Evolutionary conservation across 1,139 yeast species (phyloP).

Genomic region (Geotrichum macrosporum): DNA sequence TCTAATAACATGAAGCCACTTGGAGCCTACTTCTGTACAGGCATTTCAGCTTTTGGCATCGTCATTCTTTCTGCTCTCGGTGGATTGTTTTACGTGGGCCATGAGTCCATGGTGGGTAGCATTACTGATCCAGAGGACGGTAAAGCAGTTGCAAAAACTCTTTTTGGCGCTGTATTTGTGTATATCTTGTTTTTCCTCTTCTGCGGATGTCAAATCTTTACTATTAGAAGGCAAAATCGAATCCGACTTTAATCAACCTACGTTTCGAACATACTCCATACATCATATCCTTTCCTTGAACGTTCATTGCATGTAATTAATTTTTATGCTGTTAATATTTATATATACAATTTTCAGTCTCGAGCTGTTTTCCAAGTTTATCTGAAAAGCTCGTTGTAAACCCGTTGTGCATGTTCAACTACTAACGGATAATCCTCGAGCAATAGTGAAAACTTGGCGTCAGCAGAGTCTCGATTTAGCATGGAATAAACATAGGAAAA

Average conservation of each 20-base stretch:
- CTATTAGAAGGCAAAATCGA: slow-evolving; percentile 58
- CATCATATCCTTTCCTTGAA: no score
- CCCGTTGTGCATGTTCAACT: slow-evolving; percentile 24
- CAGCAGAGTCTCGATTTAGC: slow-evolving; percentile 18
- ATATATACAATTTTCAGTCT: slow-evolving; percentile 6
- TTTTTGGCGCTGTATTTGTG: slow-evolving; percentile 83
- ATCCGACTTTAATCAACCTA: slow-evolving; percentile 40
- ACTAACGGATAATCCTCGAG: slow-evolving; percentile 22
- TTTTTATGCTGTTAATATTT: slow-evolving; percentile 9
- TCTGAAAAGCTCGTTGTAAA: slow-evolving; percentile 19
- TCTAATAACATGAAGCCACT: no score
- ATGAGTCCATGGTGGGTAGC: slow-evolving; percentile 91
- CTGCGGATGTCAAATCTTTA: slow-evolving; percentile 78
- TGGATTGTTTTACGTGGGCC: slow-evolving; percentile 68
- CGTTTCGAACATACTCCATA: neutral
- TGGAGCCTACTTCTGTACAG: slow-evolving; percentile 92
- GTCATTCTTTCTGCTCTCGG: slow-evolving; percentile 83
- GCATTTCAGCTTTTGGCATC: slow-evolving; percentile 85
- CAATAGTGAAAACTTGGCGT: slow-evolving; percentile 24
- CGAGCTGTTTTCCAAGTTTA: neutral
- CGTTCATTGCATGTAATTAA: slow-evolving; percentile 2
- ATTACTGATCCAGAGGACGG: slow-evolving; percentile 89
- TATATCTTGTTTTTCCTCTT: slow-evolving; percentile 74
- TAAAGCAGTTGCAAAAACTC: slow-evolving; percentile 83
- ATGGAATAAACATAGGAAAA: slow-evolving; percentile 31